Conservation (phyloP, 169 alveolate genomes). For the Perkinsus olseni region DNA sequence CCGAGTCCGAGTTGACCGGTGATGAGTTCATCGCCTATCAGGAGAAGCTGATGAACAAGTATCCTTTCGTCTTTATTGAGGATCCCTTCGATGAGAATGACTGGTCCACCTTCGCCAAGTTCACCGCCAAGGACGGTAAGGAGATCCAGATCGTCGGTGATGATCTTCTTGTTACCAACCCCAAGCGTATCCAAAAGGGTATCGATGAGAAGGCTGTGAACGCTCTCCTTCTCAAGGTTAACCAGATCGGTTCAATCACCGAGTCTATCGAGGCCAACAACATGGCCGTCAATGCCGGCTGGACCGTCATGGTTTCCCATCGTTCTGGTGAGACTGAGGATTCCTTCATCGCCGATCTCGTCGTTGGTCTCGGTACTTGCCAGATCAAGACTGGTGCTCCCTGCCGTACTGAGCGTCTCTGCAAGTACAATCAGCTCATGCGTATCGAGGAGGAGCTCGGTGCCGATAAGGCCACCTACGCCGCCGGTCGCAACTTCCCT, state of each 20-base stretch:
- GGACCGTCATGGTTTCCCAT: conserved; percentile 95
- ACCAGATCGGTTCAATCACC: conserved; percentile 88
- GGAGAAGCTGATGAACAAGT: conserved; percentile 57
- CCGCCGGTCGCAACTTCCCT: no score
- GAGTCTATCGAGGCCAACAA: conserved; percentile 86
- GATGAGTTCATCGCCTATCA: conserved; percentile 79
- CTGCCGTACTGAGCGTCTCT: conserved; percentile 95
- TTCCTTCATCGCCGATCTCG: conserved; percentile 89
- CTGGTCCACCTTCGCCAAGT: conserved; percentile 73
- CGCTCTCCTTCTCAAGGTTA: conserved; percentile 86
- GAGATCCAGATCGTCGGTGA: conserved; percentile 91
- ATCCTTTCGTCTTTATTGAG: conserved; percentile 94
- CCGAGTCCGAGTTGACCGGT: conserved; percentile 60
- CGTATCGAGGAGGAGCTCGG: conserved; percentile 96
- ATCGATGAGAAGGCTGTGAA: conserved; percentile 82
- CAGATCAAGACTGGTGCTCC: no score
- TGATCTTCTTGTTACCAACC: conserved; percentile 93
- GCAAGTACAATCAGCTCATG: conserved; percentile 93
- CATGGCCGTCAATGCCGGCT: conserved; percentile 74
- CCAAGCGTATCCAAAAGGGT: conserved; percentile 80
- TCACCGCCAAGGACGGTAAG: conserved; percentile 69
- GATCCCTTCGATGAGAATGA: conserved; percentile 98
- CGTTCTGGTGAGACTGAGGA: conserved; percentile 97
- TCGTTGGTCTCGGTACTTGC: conserved; percentile 91
- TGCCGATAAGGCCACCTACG: no score